Evolutionary conservation across 176 grass and related monocot genomes (phyloP), one percentile per base, ranked within the genome.

Genomic region (Triticum timopheevii): DNA sequence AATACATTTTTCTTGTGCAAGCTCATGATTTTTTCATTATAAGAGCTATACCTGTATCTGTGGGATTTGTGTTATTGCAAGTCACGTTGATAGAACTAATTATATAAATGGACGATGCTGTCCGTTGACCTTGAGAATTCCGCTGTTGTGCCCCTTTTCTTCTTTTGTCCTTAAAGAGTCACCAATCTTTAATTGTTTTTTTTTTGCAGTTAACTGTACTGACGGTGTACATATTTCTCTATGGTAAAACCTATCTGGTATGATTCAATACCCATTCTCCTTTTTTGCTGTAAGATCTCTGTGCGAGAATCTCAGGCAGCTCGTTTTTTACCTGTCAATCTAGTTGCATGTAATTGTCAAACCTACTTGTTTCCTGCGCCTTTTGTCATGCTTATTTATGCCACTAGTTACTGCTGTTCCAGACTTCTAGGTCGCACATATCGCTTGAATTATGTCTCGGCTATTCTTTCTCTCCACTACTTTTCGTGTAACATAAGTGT

Each of bases 221-320:
- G 88, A 98, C 95, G 2, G 93, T 98, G 34, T 98, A 98, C 78
- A 90, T 95, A 85, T 98, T 98, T 88, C 86, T 98, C 13, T 98
- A 98, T 86, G 95, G 95, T 75, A 95, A 92, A 90, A 84, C 78
- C 16, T 98, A 98, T 88, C 82, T 98, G 91, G 95, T 98, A 83
- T 89, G 91, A 83, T 81, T 20, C 35, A 87, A 31, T 88, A 71
- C 47, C 40, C 44, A 63, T 75, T 64, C 54, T 66, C 10, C 27
- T 84, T 36, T 25, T 83, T 61, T 7, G 9, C 25, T 15, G 28
- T 65, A 50, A 31, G 12, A 69, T 82, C 28, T 62, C 30, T 15
- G 7, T n/a, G n/a, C 59, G 58, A 71, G 73, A 85, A 79, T 49
- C 10, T 74, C 22, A 22, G 11, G 27, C n/a, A 54, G 65, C 23